phyloP scores from a whole-genome alignment of 164 flowering plant genomes.

The Taxillus chinensis region DNA sequence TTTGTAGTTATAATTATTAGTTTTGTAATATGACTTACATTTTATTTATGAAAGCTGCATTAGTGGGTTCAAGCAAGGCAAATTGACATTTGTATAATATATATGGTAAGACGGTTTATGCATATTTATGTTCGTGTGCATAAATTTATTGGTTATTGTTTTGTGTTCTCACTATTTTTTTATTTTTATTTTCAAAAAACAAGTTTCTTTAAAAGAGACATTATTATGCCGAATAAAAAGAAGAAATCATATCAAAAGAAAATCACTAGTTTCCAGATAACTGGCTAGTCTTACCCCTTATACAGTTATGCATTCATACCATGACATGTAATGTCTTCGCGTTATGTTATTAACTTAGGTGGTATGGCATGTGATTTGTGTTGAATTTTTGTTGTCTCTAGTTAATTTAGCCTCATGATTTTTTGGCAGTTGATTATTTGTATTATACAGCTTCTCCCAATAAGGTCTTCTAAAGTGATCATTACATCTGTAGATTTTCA shows the following conservation, averaged over 20 bases:
- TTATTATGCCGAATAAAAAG: constrained; percentile 77
- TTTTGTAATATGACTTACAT: constrained; percentile 8
- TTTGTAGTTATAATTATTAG: neutral
- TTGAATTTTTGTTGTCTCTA: neutral
- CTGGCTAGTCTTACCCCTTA: neutral
- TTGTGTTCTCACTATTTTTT: neutral
- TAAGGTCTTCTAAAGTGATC: constrained; percentile 86
- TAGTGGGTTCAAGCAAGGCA: constrained; percentile 95
- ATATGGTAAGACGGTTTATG: constrained; percentile 39
- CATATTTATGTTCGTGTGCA: neutral
- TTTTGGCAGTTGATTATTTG: constrained; percentile 16
- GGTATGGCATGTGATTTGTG: too few relatives aligned
- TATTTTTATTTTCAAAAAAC: constrained; percentile 40
- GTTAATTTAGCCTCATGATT: neutral
- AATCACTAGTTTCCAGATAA: constrained; percentile 96
- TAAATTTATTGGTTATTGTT: neutral
- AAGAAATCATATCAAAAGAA: constrained; percentile 88
- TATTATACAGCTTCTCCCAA: constrained; percentile 68
- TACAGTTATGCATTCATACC: neutral
- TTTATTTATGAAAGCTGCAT: constrained; percentile 59
- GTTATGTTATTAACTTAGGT: neutral
- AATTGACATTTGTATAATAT: constrained; percentile 72
- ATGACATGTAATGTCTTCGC: neutral
- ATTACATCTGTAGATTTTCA: constrained; percentile 94
- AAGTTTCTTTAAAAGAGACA: constrained; percentile 66